These are phyloP conservation scores for Panicum hallii DNA, from an alignment of 202 grass and related monocot genomes.

Conservation along the genomic window DNA sequence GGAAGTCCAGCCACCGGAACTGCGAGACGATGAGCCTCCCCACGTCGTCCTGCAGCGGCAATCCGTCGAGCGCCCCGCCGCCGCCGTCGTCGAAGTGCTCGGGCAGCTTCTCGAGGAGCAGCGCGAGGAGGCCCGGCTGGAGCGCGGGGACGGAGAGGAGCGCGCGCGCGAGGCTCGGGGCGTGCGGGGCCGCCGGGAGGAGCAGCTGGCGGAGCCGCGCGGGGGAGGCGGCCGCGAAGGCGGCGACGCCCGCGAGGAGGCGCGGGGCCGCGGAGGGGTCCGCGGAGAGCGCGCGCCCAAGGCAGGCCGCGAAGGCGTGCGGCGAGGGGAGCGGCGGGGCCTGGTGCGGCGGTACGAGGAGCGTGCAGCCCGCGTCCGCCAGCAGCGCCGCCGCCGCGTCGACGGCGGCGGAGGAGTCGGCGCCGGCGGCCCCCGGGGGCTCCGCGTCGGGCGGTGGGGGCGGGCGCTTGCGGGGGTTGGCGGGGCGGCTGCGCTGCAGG, in stretches of 20 bases:
- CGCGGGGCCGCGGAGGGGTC: slow-evolving; percentile 23
- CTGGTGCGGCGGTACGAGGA: slow-evolving; percentile 61
- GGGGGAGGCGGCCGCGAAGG: slow-evolving; percentile 53
- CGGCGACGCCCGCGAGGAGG: slow-evolving; percentile 61
- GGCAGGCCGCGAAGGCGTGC: slow-evolving; percentile 53
- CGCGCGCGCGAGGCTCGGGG: slow-evolving; percentile 60
- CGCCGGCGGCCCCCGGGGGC: neutral
- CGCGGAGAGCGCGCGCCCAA: slow-evolving; percentile 53
- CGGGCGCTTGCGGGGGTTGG: slow-evolving; percentile 67
- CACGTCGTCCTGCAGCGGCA: slow-evolving; percentile 72
- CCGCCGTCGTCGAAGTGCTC: slow-evolving; percentile 68
- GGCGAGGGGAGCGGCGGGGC: slow-evolving; percentile 57
- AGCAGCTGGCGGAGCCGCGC: slow-evolving; percentile 66
- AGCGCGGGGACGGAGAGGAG: slow-evolving; percentile 73
- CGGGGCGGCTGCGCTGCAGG: slow-evolving; percentile 66
- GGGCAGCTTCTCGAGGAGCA: slow-evolving; percentile 92
- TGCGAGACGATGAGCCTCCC: slow-evolving; percentile 79
- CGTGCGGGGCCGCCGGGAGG: slow-evolving; percentile 43
- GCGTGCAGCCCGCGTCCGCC: slow-evolving; percentile 85
- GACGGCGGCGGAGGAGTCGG: slow-evolving; percentile 26
- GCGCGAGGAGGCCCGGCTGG: slow-evolving; percentile 66
- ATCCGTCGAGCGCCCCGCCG: slow-evolving; percentile 42
- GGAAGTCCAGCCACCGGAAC: slow-evolving; percentile 87
- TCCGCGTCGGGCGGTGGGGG: slow-evolving; percentile 17
- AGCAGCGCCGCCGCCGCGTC: slow-evolving; percentile 70